Evolutionary conservation across 495 filamentous ascomycete genomes (phyloP).

Genomic region (Hypoxylon cercidicola): DNA sequence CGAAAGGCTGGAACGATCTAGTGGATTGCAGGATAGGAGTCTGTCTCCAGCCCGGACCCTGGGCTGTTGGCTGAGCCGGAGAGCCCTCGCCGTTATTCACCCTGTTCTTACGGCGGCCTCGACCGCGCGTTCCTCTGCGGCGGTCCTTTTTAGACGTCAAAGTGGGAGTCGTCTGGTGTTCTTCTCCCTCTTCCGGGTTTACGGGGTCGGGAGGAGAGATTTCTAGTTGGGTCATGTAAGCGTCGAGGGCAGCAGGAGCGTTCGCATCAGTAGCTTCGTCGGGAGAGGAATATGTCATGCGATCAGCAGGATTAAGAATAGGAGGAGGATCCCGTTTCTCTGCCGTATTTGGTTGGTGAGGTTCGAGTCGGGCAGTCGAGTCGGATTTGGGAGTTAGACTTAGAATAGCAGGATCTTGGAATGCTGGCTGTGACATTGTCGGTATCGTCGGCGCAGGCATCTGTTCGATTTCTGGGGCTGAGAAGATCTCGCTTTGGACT

Average conservation of each 20-base stretch:
- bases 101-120: constrained; percentile 43
- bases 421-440: constrained; percentile 39
- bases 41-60: constrained; percentile 81
- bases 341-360: constrained; percentile 47
- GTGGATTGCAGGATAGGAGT: constrained; percentile 78
- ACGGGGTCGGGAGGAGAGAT: constrained; percentile 20
- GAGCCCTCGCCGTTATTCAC: constrained; percentile 20
- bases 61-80: constrained; percentile 43
- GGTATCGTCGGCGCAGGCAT: constrained; percentile 8
- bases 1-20: constrained; percentile 65
- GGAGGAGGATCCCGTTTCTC: constrained; percentile 50
- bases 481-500: constrained; percentile 56
- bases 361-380: constrained; percentile 18
- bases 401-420: constrained; percentile 66
- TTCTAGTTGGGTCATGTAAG: constrained; percentile 17
- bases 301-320: constrained; percentile 35
- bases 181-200: constrained; percentile 14
- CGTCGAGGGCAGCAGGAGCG: constrained; percentile 13
- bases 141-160: constrained; percentile 41
- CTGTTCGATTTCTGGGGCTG: background rate
- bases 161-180: constrained; percentile 15
- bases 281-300: constrained; percentile 38
- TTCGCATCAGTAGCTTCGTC: constrained; percentile 39
- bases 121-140: constrained; percentile 47
- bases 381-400: constrained; percentile 52